Evolutionary conservation across 1,139 yeast genomes (phyloP).

Genomic region (Kurtzmaniella quercitrusa): DNA sequence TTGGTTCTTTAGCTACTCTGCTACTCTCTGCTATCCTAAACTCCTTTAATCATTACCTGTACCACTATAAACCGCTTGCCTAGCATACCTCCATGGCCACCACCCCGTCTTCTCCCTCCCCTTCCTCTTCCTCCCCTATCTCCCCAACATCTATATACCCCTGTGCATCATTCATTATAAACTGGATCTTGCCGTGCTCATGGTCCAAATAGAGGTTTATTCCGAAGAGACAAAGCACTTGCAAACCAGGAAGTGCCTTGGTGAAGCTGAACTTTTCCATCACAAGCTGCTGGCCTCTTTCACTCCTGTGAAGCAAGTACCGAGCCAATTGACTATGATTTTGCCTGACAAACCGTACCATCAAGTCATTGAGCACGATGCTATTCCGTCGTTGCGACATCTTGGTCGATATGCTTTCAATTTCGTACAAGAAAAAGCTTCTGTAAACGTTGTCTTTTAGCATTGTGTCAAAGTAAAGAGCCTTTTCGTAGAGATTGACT

Average conservation of each 20-base stretch:
- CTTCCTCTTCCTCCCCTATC: not conserved
- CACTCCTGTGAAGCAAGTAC: not conserved
- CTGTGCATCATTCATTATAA: slow-evolving; percentile 3
- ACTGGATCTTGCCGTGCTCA: not conserved
- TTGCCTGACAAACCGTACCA: slow-evolving; percentile 9
- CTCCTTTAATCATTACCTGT: too few relatives aligned
- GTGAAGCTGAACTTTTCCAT: not conserved
- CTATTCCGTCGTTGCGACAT: not conserved
- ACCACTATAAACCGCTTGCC: not conserved
- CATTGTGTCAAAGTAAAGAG: slow-evolving; percentile 12
- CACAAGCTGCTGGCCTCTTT: not conserved
- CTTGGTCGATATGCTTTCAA: slow-evolving; percentile 6
- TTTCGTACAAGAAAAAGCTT: slow-evolving; percentile 8
- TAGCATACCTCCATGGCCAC: not conserved
- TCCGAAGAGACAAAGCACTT: slow-evolving; percentile 3
- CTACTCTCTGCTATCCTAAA: too few relatives aligned
- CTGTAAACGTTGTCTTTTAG: slow-evolving; percentile 8
- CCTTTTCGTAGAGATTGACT: slow-evolving; percentile 15
- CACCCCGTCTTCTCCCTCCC: not conserved
- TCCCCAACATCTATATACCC: slow-evolving; percentile 2
- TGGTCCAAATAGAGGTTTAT: not conserved
- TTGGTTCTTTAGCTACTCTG: too few relatives aligned
- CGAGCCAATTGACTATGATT: not conserved
- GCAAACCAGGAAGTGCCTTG: not conserved
- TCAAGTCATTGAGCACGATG: slow-evolving; percentile 12